phyloP scores from a whole-genome alignment of 768 basidiomycete species.

The Sistotremastrum suecicum region DNA sequence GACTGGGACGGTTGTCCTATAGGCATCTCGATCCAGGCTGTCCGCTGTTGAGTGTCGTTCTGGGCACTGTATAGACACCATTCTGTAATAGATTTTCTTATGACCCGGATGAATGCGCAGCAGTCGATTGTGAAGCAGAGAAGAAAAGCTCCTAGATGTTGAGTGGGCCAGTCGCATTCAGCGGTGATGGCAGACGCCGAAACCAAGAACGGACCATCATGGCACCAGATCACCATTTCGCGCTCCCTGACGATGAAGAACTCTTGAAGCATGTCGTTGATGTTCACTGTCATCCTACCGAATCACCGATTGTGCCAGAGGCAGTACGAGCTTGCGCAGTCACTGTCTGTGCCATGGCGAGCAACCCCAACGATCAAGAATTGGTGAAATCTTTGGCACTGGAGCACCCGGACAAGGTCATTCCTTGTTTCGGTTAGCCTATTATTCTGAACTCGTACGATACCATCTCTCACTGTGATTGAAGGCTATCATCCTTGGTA shows the following conservation, averaged over 20 bases:
- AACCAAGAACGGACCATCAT: too few species aligned
- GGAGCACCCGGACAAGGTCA: conserved; percentile 46
- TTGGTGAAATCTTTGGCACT: conserved; percentile 54
- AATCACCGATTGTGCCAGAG: conserved; percentile 34
- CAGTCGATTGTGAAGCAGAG: too few species aligned
- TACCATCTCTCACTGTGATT: conserved; percentile 1
- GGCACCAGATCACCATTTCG: neutral
- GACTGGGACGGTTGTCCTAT: too few species aligned
- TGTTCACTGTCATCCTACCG: conserved; percentile 89
- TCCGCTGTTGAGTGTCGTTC: too few species aligned
- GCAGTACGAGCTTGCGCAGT: conserved; percentile 45
- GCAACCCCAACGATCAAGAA: conserved; percentile 48
- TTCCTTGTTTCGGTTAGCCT: conserved; percentile 79
- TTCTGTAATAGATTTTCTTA: too few species aligned
- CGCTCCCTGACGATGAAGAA: conserved; percentile 1
- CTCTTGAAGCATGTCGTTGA: conserved; percentile 63
- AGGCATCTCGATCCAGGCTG: too few species aligned
- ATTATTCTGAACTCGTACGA: neutral
- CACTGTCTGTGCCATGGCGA: conserved; percentile 77
- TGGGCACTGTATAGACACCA: too few species aligned
- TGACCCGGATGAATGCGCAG: too few species aligned
- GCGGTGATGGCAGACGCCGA: too few species aligned
- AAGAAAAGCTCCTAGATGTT: too few species aligned
- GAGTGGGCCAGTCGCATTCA: too few species aligned
- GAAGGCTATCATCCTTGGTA: conserved; percentile 94